A percentile compares a stretch with the other conserved stretches of the same genome.
These are phyloP conservation scores for Obelidium mucronatum DNA, from an alignment of 192 early-diverging fungal species.

Conservation along the genomic window DNA sequence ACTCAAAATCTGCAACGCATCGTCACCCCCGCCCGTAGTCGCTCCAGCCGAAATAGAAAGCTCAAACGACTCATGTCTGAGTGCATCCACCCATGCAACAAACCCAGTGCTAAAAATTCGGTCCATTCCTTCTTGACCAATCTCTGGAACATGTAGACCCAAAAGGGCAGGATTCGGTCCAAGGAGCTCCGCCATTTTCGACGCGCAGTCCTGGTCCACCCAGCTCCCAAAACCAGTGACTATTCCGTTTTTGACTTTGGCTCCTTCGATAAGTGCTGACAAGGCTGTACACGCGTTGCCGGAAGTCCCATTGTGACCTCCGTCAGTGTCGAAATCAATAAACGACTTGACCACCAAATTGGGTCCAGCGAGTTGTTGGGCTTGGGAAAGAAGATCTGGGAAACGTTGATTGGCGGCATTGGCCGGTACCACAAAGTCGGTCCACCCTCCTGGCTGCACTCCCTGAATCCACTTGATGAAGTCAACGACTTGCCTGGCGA, in stretches of 20 bases:
- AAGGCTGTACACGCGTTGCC: background rate
- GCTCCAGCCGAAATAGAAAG: constrained; percentile 7
- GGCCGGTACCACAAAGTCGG: constrained; percentile 1
- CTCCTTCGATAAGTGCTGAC: background rate
- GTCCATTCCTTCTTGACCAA: constrained; percentile 30
- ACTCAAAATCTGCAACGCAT: constrained; percentile 11
- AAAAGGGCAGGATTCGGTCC: constrained; percentile 16
- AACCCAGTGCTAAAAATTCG: constrained; percentile 14
- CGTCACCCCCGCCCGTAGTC: background rate
- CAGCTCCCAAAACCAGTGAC: constrained; percentile 23
- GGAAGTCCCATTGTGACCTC: constrained; percentile 23
- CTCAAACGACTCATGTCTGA: background rate
- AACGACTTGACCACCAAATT: constrained; percentile 1
- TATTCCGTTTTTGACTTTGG: constrained; percentile 5
- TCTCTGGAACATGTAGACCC: constrained; percentile 18
- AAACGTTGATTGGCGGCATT: background rate
- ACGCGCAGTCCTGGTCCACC: constrained; percentile 19
- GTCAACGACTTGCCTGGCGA: background rate
- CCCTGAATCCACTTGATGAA: background rate
- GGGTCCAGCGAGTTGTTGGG: background rate
- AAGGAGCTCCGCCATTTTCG: constrained; percentile 4
- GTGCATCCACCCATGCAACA: constrained; percentile 23
- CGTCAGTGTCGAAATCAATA: constrained; percentile 36
- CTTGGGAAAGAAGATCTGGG: background rate
- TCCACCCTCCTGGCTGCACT: background rate